Evolutionary conservation across 73 alveolate species (phyloP), one percentile per base, ranked within the genome.

Genomic region (Symbiodinium pilosum): DNA sequence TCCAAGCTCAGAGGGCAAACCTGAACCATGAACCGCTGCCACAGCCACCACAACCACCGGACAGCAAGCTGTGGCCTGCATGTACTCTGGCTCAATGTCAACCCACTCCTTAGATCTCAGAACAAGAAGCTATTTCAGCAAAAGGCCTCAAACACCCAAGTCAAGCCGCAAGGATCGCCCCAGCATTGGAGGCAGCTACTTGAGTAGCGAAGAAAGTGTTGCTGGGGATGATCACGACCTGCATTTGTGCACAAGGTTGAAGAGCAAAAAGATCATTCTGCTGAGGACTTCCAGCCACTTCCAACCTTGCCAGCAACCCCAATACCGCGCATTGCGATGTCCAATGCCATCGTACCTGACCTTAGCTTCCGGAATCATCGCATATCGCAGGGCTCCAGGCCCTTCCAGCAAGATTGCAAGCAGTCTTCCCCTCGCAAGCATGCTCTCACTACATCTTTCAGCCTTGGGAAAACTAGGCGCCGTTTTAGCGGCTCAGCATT

Each of bases 71-170:
- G 26, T 30, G n/a, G 85, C 85, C 85, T 73, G 85, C 85, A 73
- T 73, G 85, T 73, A 73, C 43, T 73, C 85, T n/a, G 85, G 85
- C 85, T 73, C 85, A 73, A 73, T 73, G 44, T 73, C 85, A n/a
- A 73, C 85, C 85, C 85, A 73, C 43, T 73, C 85, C 85, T 71
- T 43, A 30, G 43, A n/a, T 21, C 36, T 12, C 41, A 12, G 84
- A 28, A 26, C 84, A 0, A n/a, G 21, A 26, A 18, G 0, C 41
- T 9, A 0, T 30, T n/a, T 16, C 83, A 36, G 32, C 24, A 69
- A 30, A n/a, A 36, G 12, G 43, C 34, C 34, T 36, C 14, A 30
- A n/a, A 34, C 44, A 0, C 38, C 8, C 30, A 2, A 36, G 44
- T 26, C 85, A 12, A 73, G 85, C 44, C 8, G 12, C 85, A 24